Percentiles rank a stretch among this genome's conserved stretches.
Evolutionary conservation across 73 alveolate species (phyloP).

Genomic region (Paramecium bursaria): DNA sequence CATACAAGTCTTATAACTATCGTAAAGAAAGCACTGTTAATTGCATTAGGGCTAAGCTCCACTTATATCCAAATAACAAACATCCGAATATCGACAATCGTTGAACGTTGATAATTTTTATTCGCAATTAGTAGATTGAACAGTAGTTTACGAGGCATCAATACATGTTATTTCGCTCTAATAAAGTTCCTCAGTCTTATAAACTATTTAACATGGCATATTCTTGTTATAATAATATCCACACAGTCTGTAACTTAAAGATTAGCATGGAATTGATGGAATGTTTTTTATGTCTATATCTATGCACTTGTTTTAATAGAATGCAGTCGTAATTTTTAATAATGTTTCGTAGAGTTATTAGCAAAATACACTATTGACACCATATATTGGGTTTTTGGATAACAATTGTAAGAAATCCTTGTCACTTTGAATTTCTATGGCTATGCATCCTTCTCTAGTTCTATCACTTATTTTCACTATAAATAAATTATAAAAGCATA

Average conservation of each 20-base stretch:
- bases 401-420: conserved; percentile 1
- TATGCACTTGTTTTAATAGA: background rate
- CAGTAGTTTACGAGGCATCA: background rate
- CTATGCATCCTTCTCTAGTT: conserved; percentile 34
- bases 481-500: background rate
- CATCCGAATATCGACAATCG: background rate
- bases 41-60: background rate
- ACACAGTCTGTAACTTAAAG: no score
- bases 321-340: background rate
- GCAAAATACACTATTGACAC: conserved; percentile 49
- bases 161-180: conserved; percentile 17
- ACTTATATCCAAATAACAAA: background rate
- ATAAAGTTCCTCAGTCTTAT: background rate
- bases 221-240: no score
- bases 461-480: conserved; percentile 8
- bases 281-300: background rate
- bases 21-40: background rate
- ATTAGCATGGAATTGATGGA: background rate
- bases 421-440: conserved; percentile 33
- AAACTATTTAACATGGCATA: background rate
- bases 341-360: background rate
- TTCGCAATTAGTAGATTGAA: background rate
- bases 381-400: background rate
- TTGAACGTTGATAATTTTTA: background rate
- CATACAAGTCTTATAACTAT: background rate